These are phyloP conservation scores for Schizosaccharomyces cryophilus DNA, from an alignment of 805 yeast genomes.

Conservation along the genomic window DNA sequence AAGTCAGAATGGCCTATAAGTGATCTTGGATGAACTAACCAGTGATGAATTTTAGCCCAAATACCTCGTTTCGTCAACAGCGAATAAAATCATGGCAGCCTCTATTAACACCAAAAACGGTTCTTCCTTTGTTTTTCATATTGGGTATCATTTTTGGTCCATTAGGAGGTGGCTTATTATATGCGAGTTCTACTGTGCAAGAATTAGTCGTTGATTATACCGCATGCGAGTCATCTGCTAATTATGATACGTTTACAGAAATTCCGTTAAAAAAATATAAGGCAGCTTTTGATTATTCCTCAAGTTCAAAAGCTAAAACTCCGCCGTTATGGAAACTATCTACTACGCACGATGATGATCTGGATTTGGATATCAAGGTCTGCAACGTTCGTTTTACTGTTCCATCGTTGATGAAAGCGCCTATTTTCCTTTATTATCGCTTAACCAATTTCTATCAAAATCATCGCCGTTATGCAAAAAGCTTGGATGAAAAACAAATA, in stretches of 20 bases:
- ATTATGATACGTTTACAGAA: slow-evolving; percentile 24
- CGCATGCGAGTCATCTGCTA: slow-evolving; percentile 32
- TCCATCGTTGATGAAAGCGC: slow-evolving; percentile 44
- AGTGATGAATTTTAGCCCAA: not conserved
- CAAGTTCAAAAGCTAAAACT: slow-evolving; percentile 7
- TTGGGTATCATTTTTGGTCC: slow-evolving; percentile 69
- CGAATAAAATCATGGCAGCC: slow-evolving; percentile 59
- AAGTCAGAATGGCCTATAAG: too few species aligned
- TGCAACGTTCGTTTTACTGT: slow-evolving; percentile 34
- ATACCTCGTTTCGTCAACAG: slow-evolving; percentile 27
- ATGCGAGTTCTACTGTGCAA: slow-evolving; percentile 52
- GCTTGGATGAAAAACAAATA: slow-evolving; percentile 58
- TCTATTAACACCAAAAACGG: slow-evolving; percentile 73
- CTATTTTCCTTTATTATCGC: slow-evolving; percentile 57
- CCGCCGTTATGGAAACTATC: not conserved
- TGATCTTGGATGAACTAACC: too few species aligned
- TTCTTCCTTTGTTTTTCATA: slow-evolving; percentile 55
- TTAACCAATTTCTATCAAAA: slow-evolving; percentile 82
- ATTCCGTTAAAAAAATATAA: not conserved
- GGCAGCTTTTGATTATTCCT: not conserved
- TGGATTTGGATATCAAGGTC: not conserved
- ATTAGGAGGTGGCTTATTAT: slow-evolving; percentile 62
- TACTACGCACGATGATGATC: not conserved
- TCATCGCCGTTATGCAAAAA: slow-evolving; percentile 77
- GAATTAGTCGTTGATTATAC: slow-evolving; percentile 53